These are phyloP conservation scores for Penicillium expansum DNA, from an alignment of 2,329 filamentous ascomycete genomes.

Conservation along the genomic window DNA sequence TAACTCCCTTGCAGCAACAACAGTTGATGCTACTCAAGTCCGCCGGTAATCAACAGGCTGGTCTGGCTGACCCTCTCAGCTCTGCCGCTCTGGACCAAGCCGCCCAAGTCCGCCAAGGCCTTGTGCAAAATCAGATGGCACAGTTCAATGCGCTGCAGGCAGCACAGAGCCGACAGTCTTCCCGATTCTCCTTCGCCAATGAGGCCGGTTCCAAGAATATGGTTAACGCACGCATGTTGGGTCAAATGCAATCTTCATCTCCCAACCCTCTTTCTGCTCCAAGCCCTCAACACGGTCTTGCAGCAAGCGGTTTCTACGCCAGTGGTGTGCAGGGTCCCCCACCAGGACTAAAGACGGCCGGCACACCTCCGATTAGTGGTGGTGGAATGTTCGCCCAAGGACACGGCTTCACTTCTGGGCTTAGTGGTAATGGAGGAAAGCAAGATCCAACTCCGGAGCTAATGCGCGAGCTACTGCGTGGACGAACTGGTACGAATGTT, in stretches of 20 bases:
- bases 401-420: constrained; percentile 73
- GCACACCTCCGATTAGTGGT: constrained; percentile 79
- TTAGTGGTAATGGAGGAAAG: constrained; percentile 59
- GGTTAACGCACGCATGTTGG: constrained; percentile 57
- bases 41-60: constrained; percentile 58
- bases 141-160: constrained; percentile 56
- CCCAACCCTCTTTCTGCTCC: constrained; percentile 40
- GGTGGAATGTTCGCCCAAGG: constrained; percentile 86
- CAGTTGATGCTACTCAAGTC: constrained; percentile 66
- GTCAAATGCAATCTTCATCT: constrained; percentile 46
- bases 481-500: constrained; percentile 57
- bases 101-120: constrained; percentile 43
- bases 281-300: constrained; percentile 42
- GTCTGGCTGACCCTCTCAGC: constrained; percentile 47
- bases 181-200: constrained; percentile 77
- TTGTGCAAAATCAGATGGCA: constrained; percentile 48
- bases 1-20: constrained; percentile 78
- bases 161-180: constrained; percentile 75
- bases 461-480: constrained; percentile 77
- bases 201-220: constrained; percentile 57
- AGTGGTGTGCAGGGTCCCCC: constrained; percentile 88
- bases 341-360: constrained; percentile 90
- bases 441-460: constrained; percentile 74
- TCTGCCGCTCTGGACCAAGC: constrained; percentile 41
- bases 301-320: constrained; percentile 71